A percentile compares a stretch with the other conserved stretches of the same genome.
Conservation (phyloP, 2,329 filamentous ascomycete genomes). For the Cercospora beticola region DNA sequence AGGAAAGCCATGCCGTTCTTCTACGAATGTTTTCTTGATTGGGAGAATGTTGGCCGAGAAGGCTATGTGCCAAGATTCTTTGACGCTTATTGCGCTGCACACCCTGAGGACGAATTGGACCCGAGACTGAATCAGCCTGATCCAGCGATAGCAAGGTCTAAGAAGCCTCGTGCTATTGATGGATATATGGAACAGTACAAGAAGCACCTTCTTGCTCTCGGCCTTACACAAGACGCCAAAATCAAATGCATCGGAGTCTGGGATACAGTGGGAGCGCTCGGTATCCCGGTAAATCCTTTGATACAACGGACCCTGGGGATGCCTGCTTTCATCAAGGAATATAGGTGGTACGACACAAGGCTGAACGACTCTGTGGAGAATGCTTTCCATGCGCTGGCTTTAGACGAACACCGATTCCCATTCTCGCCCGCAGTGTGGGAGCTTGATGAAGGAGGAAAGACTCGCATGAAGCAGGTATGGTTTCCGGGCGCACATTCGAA, state of each 20-base stretch:
- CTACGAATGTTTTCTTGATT: conserved; percentile 39
- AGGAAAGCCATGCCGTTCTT: conserved; percentile 37
- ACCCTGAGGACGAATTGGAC: conserved; percentile 23
- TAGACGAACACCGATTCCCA: conserved; percentile 54
- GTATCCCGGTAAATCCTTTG: conserved; percentile 39
- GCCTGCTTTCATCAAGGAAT: conserved; percentile 36
- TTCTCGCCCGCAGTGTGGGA: conserved; percentile 56
- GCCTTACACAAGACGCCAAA: conserved; percentile 26
- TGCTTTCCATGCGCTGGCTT: conserved; percentile 57
- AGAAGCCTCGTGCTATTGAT: conserved; percentile 26
- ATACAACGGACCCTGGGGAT: conserved; percentile 35
- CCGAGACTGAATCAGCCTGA: conserved; percentile 13
- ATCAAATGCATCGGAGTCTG: conserved; percentile 49
- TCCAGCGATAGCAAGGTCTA: conserved; percentile 12
- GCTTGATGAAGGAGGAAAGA: conserved; percentile 28
- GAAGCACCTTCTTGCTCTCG: conserved; percentile 27
- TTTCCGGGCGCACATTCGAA: conserved; percentile 57
- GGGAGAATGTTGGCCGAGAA: conserved; percentile 35
- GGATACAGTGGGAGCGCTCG: conserved; percentile 50
- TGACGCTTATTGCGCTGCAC: conserved; percentile 29
- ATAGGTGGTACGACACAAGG: conserved; percentile 39
- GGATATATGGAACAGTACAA: conserved; percentile 34
- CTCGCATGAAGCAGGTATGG: conserved; percentile 54
- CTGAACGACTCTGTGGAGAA: conserved; percentile 47
- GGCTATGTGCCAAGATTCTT: conserved; percentile 35